Evolutionary conservation across 768 basidiomycete genomes (phyloP).

Genomic region (Lepiota brunneoincarnata): DNA sequence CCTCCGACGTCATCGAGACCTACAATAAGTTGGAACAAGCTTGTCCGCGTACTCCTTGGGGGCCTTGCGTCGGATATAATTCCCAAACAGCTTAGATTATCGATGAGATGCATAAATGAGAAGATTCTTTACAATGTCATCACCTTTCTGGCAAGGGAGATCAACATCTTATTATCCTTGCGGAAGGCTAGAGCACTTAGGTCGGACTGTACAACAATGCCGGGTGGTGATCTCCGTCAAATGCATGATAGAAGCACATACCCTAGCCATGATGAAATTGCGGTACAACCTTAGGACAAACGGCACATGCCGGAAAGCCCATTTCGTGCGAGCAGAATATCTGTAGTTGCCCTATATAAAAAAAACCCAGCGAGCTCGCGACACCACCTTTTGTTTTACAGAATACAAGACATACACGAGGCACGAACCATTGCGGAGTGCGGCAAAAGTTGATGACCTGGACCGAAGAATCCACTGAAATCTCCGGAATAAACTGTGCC

Average conservation of each 20-base stretch:
- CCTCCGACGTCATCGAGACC: slow-evolving; percentile 15
- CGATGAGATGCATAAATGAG: neutral
- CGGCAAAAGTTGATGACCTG: slow-evolving; percentile 57
- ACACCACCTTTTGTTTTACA: neutral
- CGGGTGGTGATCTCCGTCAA: neutral
- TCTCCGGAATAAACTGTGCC: slow-evolving; percentile 58
- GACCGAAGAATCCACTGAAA: slow-evolving; percentile 46
- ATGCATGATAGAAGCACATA: slow-evolving; percentile 20
- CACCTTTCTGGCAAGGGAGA: slow-evolving; percentile 31
- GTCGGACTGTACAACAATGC: slow-evolving; percentile 30
- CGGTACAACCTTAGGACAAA: slow-evolving; percentile 46
- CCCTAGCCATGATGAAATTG: slow-evolving; percentile 44
- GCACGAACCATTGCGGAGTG: slow-evolving; percentile 56
- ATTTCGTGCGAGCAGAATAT: slow-evolving; percentile 45
- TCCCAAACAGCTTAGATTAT: slow-evolving; percentile 33
- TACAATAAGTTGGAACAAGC: slow-evolving; percentile 53
- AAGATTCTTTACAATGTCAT: neutral
- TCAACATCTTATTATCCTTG: slow-evolving; percentile 33
- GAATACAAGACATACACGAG: slow-evolving; percentile 37
- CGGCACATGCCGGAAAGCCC: slow-evolving; percentile 55
- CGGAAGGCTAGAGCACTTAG: slow-evolving; percentile 34
- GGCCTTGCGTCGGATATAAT: slow-evolving; percentile 45
- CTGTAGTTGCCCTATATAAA: slow-evolving; percentile 33
- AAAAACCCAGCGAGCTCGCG: neutral
- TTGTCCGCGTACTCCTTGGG: slow-evolving; percentile 45